phyloP scores from a whole-genome alignment of 768 basidiomycete species.

The Kwoniella pini region DNA sequence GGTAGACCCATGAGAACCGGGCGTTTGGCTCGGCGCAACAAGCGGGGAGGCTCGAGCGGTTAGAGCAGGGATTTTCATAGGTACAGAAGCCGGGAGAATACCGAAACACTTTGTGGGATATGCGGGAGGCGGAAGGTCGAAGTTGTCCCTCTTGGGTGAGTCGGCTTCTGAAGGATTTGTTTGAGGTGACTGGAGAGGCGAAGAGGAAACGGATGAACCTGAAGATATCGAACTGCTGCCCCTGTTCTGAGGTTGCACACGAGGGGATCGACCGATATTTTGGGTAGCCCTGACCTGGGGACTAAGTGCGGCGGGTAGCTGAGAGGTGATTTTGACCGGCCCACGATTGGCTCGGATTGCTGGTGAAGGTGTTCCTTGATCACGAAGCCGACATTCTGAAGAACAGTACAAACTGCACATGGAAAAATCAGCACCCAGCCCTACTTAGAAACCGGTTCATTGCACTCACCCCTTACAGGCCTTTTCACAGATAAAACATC shows the following conservation, averaged over 20 bases:
- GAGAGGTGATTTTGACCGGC: constrained; percentile 37
- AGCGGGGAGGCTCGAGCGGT: constrained; percentile 18
- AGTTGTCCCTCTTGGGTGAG: constrained; percentile 46
- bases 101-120: constrained; percentile 31
- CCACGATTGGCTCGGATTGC: constrained; percentile 12
- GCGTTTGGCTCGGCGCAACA: constrained; percentile 16
- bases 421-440: constrained; percentile 7
- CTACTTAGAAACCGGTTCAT: background rate
- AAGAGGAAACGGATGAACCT: constrained; percentile 34
- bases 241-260: constrained; percentile 20
- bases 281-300: constrained; percentile 35
- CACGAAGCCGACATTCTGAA: constrained; percentile 41
- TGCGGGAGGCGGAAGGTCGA: constrained; percentile 50
- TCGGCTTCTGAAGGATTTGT: constrained; percentile 36
- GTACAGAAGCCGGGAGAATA: constrained; percentile 36
- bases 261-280: constrained; percentile 32
- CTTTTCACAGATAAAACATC: constrained; percentile 46
- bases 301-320: constrained; percentile 33
- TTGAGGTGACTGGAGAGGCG: constrained; percentile 42
- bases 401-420: constrained; percentile 46
- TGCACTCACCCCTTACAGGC: constrained; percentile 45
- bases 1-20: constrained; percentile 27
- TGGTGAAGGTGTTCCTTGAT: constrained; percentile 33
- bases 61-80: constrained; percentile 47
- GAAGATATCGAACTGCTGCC: constrained; percentile 19